These are phyloP conservation scores for Malus domestica DNA, from an alignment of 306 rosid genomes.

Conservation along the genomic window ASM211411v1 NC_041805.1:16875501-16876000, in stretches of 20 bases:
- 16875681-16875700: slow-evolving; percentile 71
- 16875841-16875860: slow-evolving; percentile 10
- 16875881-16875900: slow-evolving; percentile 39
- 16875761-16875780: slow-evolving; percentile 36
- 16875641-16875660: slow-evolving; percentile 72
- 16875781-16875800: slow-evolving; percentile 54
- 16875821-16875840: slow-evolving; percentile 7
- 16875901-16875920: slow-evolving; percentile 26
- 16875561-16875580: slow-evolving; percentile 58
- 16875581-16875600: slow-evolving; percentile 82
- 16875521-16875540: slow-evolving; percentile 64
- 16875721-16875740: slow-evolving; percentile 91
- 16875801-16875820: slow-evolving; percentile 29
- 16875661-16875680: slow-evolving; percentile 91
- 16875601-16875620: slow-evolving; percentile 87
- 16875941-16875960: slow-evolving; percentile 17
- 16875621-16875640: slow-evolving; percentile 60
- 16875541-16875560: slow-evolving; percentile 60
- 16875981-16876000: not conserved
- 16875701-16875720: slow-evolving; percentile 79
- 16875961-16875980: not conserved
- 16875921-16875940: slow-evolving; percentile 31
- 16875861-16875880: slow-evolving; percentile 27
- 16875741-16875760: slow-evolving; percentile 54
- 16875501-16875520: slow-evolving; percentile 85